Evolutionary conservation across 768 basidiomycete genomes (phyloP).

Genomic region (Suillus sp.): DNA sequence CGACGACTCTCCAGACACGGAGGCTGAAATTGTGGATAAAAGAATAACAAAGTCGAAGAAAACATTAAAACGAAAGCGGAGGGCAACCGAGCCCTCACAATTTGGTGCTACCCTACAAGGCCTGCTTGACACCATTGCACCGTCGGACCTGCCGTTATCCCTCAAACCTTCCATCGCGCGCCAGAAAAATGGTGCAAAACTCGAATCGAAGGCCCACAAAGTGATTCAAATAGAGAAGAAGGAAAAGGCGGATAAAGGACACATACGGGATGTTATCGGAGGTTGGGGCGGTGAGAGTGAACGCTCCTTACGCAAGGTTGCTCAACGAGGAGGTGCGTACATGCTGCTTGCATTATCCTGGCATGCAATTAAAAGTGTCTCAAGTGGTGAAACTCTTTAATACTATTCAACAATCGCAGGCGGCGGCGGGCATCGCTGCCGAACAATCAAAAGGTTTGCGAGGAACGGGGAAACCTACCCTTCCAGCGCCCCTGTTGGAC

Average conservation of each 20-base stretch:
- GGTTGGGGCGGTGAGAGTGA: constrained; percentile 90
- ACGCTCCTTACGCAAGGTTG: constrained; percentile 77
- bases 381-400: constrained; percentile 85
- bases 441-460: constrained; percentile 62
- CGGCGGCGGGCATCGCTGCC: constrained; percentile 49
- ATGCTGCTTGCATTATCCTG: neutral
- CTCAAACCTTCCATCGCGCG: constrained; percentile 73
- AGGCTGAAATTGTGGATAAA: constrained; percentile 62
- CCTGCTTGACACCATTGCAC: constrained; percentile 69
- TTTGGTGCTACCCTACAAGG: constrained; percentile 78
- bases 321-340: constrained; percentile 75
- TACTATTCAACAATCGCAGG: constrained; percentile 80
- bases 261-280: constrained; percentile 72
- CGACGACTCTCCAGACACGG: constrained; percentile 46
- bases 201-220: constrained; percentile 72
- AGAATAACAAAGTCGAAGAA: constrained; percentile 70
- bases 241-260: constrained; percentile 70
- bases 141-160: constrained; percentile 71
- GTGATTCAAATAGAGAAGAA: constrained; percentile 70
- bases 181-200: constrained; percentile 73
- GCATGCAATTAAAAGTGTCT: constrained; percentile 1
- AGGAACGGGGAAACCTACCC: constrained; percentile 72
- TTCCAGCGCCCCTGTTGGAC: constrained; percentile 64
- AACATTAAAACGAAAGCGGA: constrained; percentile 80
- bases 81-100: constrained; percentile 71